phyloP scores from a whole-genome alignment of 1,284 basidiomycete species.

The Bondarzewia mesenterica region DNA sequence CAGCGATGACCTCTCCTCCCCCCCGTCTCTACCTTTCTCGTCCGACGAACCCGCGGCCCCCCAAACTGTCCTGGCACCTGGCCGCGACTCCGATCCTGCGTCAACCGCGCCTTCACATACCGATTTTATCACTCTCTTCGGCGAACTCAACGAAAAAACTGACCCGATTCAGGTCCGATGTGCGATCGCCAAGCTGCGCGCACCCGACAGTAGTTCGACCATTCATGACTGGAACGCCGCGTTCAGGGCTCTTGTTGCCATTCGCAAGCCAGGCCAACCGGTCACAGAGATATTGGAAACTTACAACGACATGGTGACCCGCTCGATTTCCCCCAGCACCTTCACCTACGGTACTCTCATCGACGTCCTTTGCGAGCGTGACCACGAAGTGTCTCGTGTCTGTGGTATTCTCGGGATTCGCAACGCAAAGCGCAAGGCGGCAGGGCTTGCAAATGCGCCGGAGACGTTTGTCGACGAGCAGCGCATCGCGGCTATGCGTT shows the following conservation, averaged over 20 bases:
- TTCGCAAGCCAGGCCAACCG: slow-evolving; percentile 46
- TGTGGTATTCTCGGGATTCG: slow-evolving; percentile 37
- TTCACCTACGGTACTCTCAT: slow-evolving; percentile 70
- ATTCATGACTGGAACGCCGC: slow-evolving; percentile 60
- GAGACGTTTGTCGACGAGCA: slow-evolving; percentile 20
- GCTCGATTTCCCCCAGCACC: slow-evolving; percentile 57
- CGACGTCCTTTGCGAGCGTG: slow-evolving; percentile 61
- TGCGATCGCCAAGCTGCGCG: slow-evolving; percentile 15
- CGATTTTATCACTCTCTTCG: not conserved
- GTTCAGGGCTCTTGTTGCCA: slow-evolving; percentile 43
- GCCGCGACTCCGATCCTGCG: not conserved
- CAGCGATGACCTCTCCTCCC: slow-evolving; percentile 5
- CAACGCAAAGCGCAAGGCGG: slow-evolving; percentile 26
- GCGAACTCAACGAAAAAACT: not conserved
- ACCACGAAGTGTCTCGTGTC: slow-evolving; percentile 55
- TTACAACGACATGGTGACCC: slow-evolving; percentile 73
- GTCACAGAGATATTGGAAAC: slow-evolving; percentile 56
- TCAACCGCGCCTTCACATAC: not conserved
- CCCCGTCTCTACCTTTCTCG: slow-evolving; percentile 5
- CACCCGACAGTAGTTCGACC: slow-evolving; percentile 6
- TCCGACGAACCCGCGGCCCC: slow-evolving; percentile 12
- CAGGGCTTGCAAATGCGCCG: slow-evolving; percentile 18
- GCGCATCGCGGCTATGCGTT: slow-evolving; percentile 34
- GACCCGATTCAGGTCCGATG: slow-evolving; percentile 8
- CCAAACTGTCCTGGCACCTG: slow-evolving; percentile 13